Percentiles rank a stretch among this genome's conserved stretches.
These are phyloP conservation scores for Stevia rebaudiana DNA, from an alignment of 140 eudicot species.

Conservation along the genomic window DNA sequence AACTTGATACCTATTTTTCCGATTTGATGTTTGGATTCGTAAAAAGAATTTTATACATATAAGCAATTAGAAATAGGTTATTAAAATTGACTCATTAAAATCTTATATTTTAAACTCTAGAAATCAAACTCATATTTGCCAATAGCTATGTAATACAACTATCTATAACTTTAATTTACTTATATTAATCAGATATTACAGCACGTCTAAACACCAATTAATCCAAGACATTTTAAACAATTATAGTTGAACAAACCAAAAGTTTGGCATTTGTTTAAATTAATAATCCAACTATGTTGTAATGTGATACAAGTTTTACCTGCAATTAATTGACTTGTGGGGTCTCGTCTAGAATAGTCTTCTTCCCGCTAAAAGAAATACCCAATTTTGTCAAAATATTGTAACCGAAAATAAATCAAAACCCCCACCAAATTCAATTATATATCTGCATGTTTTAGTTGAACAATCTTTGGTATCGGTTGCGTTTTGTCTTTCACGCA, in stretches of 20 bases:
- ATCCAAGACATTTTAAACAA: neutral
- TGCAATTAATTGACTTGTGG: conserved; percentile 6
- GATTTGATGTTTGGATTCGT: no score
- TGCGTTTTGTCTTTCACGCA: conserved; percentile 22
- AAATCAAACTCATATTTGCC: no score
- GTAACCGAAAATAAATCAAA: neutral
- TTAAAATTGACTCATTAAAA: no score
- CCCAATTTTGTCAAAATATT: neutral
- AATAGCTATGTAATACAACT: no score
- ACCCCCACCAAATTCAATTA: conserved; percentile 10
- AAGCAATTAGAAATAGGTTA: no score
- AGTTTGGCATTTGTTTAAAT: neutral
- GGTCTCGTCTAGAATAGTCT: conserved; percentile 7
- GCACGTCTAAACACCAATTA: no score
- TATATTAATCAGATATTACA: neutral
- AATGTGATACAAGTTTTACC: conserved; percentile 32
- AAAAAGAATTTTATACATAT: no score
- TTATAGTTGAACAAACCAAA: neutral
- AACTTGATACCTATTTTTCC: no score
- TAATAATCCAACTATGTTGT: neutral
- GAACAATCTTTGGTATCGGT: conserved; percentile 5
- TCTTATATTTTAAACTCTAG: no score
- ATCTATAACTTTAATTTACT: neutral
- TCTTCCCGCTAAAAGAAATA: conserved; percentile 30
- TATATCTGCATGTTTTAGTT: conserved; percentile 14